Percentiles rank a stretch among this genome's conserved stretches.
Evolutionary conservation across 2,329 filamentous ascomycete species (phyloP).

Genomic region (Ceratocystis lukuohia): DNA sequence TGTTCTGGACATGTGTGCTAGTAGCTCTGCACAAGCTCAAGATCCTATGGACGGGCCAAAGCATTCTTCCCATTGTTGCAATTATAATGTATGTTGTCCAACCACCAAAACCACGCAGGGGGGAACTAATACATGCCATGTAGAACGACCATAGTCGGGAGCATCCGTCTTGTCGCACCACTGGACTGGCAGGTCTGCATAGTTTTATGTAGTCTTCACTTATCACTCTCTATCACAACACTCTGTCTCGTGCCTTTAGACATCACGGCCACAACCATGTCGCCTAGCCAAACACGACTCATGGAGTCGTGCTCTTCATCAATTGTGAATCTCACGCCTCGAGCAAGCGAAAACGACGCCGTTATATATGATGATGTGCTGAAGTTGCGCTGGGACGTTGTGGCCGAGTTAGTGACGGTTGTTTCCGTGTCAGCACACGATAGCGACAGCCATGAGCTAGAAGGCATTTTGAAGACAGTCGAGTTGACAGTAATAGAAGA

Average conservation of each 20-base stretch:
- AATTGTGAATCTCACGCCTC: not conserved
- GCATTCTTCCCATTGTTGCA: not conserved
- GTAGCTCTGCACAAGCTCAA: not conserved
- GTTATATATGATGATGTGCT: not conserved
- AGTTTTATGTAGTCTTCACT: not conserved
- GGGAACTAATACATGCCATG: not conserved
- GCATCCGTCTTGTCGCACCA: not conserved
- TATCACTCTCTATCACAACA: not conserved
- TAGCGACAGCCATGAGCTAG: not conserved
- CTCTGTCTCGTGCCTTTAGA: not conserved
- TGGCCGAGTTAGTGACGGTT: constrained; percentile 11
- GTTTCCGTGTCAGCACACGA: not conserved
- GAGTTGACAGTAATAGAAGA: constrained; percentile 16
- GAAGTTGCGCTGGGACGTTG: constrained; percentile 10
- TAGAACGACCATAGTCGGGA: not conserved
- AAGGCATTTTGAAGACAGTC: constrained; percentile 10
- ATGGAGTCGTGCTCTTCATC: constrained; percentile 1
- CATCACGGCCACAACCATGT: not conserved
- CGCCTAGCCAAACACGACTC: not conserved
- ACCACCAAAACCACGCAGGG: not conserved
- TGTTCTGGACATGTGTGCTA: not conserved
- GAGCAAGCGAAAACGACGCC: not conserved
- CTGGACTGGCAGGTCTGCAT: not conserved
- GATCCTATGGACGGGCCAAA: not conserved
- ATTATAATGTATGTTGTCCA: not conserved